Evolutionary conservation across 2,329 filamentous ascomycete genomes (phyloP).

Genomic region (Colletotrichum liaoningense): DNA sequence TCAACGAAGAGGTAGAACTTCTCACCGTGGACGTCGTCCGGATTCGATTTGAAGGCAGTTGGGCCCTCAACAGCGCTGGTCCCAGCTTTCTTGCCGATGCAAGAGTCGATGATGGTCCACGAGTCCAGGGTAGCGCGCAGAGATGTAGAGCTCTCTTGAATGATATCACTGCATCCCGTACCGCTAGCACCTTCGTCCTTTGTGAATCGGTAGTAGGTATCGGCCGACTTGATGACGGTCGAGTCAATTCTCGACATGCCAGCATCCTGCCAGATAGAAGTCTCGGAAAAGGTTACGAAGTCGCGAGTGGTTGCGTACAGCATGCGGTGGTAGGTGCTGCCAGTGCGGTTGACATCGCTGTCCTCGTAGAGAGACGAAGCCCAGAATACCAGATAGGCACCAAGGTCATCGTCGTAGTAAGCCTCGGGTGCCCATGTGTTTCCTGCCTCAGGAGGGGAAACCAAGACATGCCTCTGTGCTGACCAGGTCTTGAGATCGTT

Average conservation of each 20-base stretch:
- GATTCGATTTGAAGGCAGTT: slow-evolving; percentile 62
- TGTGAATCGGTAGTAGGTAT: slow-evolving; percentile 63
- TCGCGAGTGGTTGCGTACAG: slow-evolving; percentile 62
- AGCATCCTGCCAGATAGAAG: slow-evolving; percentile 63
- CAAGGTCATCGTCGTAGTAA: slow-evolving; percentile 57
- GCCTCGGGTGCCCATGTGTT: slow-evolving; percentile 67
- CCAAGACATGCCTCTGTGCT: slow-evolving; percentile 59
- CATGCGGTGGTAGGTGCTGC: slow-evolving; percentile 62
- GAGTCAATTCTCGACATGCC: slow-evolving; percentile 64
- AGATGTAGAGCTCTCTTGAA: slow-evolving; percentile 59
- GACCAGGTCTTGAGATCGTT: slow-evolving; percentile 63
- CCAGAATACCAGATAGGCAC: slow-evolving; percentile 60
- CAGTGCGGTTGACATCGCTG: slow-evolving; percentile 52
- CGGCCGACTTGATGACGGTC: slow-evolving; percentile 57
- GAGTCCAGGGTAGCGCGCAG: slow-evolving; percentile 52
- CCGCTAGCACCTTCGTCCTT: slow-evolving; percentile 62
- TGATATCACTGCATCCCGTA: slow-evolving; percentile 65
- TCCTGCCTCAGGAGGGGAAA: slow-evolving; percentile 60
- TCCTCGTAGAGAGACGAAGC: slow-evolving; percentile 53
- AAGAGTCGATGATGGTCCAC: slow-evolving; percentile 58
- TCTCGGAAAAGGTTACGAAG: slow-evolving; percentile 60
- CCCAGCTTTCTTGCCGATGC: slow-evolving; percentile 63
- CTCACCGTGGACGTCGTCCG: slow-evolving; percentile 59
- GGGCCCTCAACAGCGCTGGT: slow-evolving; percentile 62
- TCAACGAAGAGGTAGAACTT: slow-evolving; percentile 68